These are phyloP conservation scores for Penicillium hesseltinei DNA, from an alignment of 2,329 filamentous ascomycete genomes.

Conservation along the genomic window DNA sequence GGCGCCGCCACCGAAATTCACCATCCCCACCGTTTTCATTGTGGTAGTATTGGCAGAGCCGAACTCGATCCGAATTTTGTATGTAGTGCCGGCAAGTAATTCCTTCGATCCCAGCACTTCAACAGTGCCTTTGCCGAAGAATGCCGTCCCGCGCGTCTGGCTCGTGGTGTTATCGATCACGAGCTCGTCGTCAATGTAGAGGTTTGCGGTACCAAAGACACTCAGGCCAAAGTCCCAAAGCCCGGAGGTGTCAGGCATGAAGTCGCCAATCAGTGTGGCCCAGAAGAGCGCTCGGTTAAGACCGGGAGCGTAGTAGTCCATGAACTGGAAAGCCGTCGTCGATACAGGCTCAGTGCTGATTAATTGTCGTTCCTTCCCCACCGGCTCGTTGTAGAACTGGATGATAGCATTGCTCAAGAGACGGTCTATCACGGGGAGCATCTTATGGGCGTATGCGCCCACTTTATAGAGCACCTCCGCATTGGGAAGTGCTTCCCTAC, in stretches of 20 bases:
- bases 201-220: conserved; percentile 59
- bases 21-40: conserved; percentile 25
- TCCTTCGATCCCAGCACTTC: conserved; percentile 54
- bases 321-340: conserved; percentile 41
- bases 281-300: conserved; percentile 45
- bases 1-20: conserved; percentile 25
- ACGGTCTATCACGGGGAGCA: conserved; percentile 32
- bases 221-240: conserved; percentile 61
- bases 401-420: conserved; percentile 31
- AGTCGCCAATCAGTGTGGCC: conserved; percentile 54
- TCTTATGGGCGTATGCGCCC: conserved; percentile 32
- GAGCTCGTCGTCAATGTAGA: conserved; percentile 59
- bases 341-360: conserved; percentile 20
- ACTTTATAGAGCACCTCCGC: conserved; percentile 13
- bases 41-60: conserved; percentile 28
- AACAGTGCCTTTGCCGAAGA: conserved; percentile 62
- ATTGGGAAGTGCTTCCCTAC: conserved; percentile 20
- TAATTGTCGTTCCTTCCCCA: conserved; percentile 20
- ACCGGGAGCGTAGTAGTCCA: conserved; percentile 31
- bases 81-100: conserved; percentile 30
- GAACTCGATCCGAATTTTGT: conserved; percentile 33
- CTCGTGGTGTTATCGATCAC: conserved; percentile 62
- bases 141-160: conserved; percentile 58
- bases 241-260: conserved; percentile 55
- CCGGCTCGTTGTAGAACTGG: conserved; percentile 20